A percentile compares a stretch with the other conserved stretches of the same genome.
Evolutionary conservation across 257 asterid genomes (phyloP).

Genomic region (Eustoma russellianum): DNA sequence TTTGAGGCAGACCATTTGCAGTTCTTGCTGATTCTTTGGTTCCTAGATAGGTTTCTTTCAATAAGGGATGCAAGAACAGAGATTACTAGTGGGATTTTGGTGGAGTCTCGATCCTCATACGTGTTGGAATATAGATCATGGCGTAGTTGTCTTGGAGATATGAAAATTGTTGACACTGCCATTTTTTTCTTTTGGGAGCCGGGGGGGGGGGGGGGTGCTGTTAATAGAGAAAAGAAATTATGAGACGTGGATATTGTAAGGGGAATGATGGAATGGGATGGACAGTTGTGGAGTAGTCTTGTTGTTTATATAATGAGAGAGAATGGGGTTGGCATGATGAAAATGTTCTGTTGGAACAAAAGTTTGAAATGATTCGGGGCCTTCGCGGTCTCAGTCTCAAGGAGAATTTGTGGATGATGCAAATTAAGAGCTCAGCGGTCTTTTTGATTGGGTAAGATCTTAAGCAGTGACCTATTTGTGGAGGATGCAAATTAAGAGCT

Average conservation of each 20-base stretch:
- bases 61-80: constrained; percentile 86
- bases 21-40: constrained; percentile 48
- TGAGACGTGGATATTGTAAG: constrained; percentile 10
- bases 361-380: too few relatives aligned
- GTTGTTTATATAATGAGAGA: constrained; percentile 1
- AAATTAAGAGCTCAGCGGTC: too few relatives aligned
- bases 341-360: too few relatives aligned
- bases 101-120: constrained; percentile 17
- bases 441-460: too few relatives aligned
- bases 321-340: background rate
- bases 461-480: too few relatives aligned
- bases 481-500: too few relatives aligned
- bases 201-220: too few relatives aligned
- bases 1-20: constrained; percentile 17
- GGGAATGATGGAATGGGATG: constrained; percentile 5
- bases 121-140: constrained; percentile 63
- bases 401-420: too few relatives aligned
- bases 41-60: constrained; percentile 69
- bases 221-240: constrained; percentile 6
- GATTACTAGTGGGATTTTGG: constrained; percentile 58
- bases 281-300: background rate
- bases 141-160: constrained; percentile 81
- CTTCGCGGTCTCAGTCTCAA: too few relatives aligned
- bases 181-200: constrained; percentile 14
- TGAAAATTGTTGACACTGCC: constrained; percentile 32